Evolutionary conservation across 441 rosid genomes (phyloP).

Genomic region (Pelargonium australe): DNA sequence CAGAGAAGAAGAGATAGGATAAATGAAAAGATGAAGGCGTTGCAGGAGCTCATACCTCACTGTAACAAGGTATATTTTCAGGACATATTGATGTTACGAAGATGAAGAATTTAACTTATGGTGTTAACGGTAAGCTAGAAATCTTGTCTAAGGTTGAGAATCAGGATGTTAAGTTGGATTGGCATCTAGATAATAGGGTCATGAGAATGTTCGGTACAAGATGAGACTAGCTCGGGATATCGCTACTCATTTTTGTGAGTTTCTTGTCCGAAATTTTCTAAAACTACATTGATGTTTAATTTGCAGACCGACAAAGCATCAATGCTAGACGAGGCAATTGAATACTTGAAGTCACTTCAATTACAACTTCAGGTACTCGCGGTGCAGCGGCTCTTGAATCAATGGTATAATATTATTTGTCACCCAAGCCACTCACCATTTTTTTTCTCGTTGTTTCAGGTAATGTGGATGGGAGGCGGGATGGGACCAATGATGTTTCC

Average conservation of each 20-base stretch:
- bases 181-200: no score
- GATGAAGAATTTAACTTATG: neutral
- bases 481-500: slow-evolving; percentile 67
- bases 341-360: slow-evolving; percentile 70
- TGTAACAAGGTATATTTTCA: slow-evolving; percentile 48
- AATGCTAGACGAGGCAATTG: slow-evolving; percentile 74
- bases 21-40: slow-evolving; percentile 62
- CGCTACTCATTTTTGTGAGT: neutral
- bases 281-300: slow-evolving; percentile 16
- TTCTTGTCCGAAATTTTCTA: slow-evolving; percentile 2
- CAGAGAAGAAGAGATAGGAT: slow-evolving; percentile 73
- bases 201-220: no score
- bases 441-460: slow-evolving; percentile 26
- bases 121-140: neutral
- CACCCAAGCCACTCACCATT: slow-evolving; percentile 3
- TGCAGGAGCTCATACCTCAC: slow-evolving; percentile 73
- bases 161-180: no score
- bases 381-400: no score
- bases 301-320: slow-evolving; percentile 72
- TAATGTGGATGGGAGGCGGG: slow-evolving; percentile 74
- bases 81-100: neutral
- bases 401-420: neutral
- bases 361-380: slow-evolving; percentile 55
- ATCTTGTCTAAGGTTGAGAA: neutral
- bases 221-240: neutral